phyloP scores from a whole-genome alignment of 768 basidiomycete species.

The Termitomyces sp. region DNA sequence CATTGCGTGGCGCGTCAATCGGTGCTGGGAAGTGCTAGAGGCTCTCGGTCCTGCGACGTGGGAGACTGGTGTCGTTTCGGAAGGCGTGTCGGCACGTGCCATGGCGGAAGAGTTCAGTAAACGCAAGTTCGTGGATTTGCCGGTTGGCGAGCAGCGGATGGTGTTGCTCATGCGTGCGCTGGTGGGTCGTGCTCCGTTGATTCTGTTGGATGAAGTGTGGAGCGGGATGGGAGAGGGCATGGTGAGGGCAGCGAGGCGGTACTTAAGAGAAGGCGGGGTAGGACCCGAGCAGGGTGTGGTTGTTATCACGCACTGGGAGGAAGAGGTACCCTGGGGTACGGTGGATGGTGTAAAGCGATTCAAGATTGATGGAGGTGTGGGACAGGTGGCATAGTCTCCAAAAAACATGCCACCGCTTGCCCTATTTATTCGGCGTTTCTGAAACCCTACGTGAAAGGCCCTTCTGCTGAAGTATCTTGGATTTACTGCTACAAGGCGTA shows the following conservation, averaged over 20 bases:
- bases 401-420: background rate
- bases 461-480: too few relatives aligned
- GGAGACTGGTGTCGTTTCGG: slow-evolving; percentile 15
- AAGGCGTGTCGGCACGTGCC: background rate
- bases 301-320: slow-evolving; percentile 87
- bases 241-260: slow-evolving; percentile 57
- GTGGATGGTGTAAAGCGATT: slow-evolving; percentile 45
- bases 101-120: slow-evolving; percentile 38
- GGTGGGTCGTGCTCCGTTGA: slow-evolving; percentile 64
- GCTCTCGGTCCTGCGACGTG: slow-evolving; percentile 59
- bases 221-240: slow-evolving; percentile 86
- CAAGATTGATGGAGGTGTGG: slow-evolving; percentile 25
- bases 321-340: slow-evolving; percentile 79
- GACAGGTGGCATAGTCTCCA: slow-evolving; percentile 6
- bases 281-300: slow-evolving; percentile 67
- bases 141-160: slow-evolving; percentile 72
- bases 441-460: background rate
- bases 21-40: slow-evolving; percentile 52
- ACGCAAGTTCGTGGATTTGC: slow-evolving; percentile 55
- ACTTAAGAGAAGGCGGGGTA: slow-evolving; percentile 52
- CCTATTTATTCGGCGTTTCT: background rate
- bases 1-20: slow-evolving; percentile 29
- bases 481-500: too few relatives aligned
- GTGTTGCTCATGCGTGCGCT: slow-evolving; percentile 84
- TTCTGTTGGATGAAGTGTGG: slow-evolving; percentile 91